phyloP scores from a whole-genome alignment of 176 grass and related monocot genomes.

The Alopecurus myosuroides region DNA sequence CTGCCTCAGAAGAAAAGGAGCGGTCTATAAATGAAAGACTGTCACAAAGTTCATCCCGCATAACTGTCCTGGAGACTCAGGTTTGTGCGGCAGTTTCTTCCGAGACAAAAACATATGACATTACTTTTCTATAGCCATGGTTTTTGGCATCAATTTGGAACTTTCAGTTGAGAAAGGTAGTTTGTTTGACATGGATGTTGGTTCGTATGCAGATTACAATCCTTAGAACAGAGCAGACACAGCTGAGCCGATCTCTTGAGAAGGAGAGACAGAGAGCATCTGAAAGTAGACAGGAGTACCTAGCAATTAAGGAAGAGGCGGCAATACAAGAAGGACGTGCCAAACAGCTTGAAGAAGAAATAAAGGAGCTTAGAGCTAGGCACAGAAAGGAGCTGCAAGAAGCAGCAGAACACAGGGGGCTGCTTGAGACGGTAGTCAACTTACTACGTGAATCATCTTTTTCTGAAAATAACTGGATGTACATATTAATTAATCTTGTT shows the following conservation, averaged over 20 bases:
- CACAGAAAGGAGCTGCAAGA: constrained; percentile 92
- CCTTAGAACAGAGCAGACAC: constrained; percentile 99
- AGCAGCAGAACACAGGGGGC: constrained; percentile 61
- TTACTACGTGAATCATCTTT: neutral
- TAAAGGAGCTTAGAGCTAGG: constrained; percentile 76
- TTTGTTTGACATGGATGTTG: constrained; percentile 19
- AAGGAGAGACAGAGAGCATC: constrained; percentile 99
- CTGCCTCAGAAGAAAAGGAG: constrained; percentile 90
- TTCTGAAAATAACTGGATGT: neutral
- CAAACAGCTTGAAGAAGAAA: constrained; percentile 93
- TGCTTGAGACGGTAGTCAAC: constrained; percentile 79
- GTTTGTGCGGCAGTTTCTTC: constrained; percentile 33
- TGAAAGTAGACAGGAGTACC: constrained; percentile 96
- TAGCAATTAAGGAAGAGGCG: constrained; percentile 82
- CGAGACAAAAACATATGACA: neutral
- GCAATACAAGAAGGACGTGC: constrained; percentile 83
- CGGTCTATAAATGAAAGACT: constrained; percentile 81
- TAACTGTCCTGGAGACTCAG: constrained; percentile 96
- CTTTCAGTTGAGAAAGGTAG: neutral
- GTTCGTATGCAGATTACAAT: constrained; percentile 70
- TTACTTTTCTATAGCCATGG: neutral
- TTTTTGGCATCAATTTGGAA: constrained; percentile 7
- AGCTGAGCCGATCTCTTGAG: constrained; percentile 92
- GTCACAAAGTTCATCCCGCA: constrained; percentile 77
- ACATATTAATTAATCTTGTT: constrained; percentile 1